These are phyloP conservation scores for Sugiyamaella paludigena DNA, from an alignment of 1,139 yeast species.

Conservation along the genomic window DNA sequence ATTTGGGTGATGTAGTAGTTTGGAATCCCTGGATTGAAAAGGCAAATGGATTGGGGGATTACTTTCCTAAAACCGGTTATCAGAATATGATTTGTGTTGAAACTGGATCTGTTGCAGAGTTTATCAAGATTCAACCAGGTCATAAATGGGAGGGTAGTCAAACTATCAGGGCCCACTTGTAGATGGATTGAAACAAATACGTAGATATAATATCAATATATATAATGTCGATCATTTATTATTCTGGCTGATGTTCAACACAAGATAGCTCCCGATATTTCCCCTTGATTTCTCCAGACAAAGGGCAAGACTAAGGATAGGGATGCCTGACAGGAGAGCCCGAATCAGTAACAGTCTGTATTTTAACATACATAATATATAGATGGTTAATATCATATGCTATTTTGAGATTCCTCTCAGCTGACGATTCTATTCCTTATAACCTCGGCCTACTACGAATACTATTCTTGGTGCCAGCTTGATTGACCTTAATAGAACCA, in stretches of 20 bases:
- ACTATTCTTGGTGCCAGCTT: conserved; percentile 31
- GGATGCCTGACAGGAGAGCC: neutral
- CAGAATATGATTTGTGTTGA: conserved; percentile 89
- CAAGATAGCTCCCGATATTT: too few species aligned
- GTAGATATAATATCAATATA: neutral
- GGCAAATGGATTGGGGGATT: conserved; percentile 78
- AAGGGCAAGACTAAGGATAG: too few species aligned
- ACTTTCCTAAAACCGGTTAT: conserved; percentile 80
- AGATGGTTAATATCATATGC: neutral
- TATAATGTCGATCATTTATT: neutral
- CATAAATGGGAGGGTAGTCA: conserved; percentile 71
- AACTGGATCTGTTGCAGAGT: conserved; percentile 81
- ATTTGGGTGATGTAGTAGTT: conserved; percentile 84
- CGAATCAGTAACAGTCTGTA: neutral
- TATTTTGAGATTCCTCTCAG: too few species aligned
- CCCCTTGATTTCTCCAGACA: too few species aligned
- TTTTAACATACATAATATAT: too few species aligned
- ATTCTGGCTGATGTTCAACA: too few species aligned
- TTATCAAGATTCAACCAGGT: conserved; percentile 62
- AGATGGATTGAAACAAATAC: conserved; percentile 5
- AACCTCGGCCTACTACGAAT: conserved; percentile 13
- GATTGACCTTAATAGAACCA: conserved; percentile 35
- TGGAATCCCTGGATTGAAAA: conserved; percentile 97
- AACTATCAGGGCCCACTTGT: conserved; percentile 38
- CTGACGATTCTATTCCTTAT: too few species aligned